These are phyloP conservation scores for Paracamarosporium sp. DNA, from an alignment of 2,329 filamentous ascomycete genomes.

Conservation along the genomic window DNA sequence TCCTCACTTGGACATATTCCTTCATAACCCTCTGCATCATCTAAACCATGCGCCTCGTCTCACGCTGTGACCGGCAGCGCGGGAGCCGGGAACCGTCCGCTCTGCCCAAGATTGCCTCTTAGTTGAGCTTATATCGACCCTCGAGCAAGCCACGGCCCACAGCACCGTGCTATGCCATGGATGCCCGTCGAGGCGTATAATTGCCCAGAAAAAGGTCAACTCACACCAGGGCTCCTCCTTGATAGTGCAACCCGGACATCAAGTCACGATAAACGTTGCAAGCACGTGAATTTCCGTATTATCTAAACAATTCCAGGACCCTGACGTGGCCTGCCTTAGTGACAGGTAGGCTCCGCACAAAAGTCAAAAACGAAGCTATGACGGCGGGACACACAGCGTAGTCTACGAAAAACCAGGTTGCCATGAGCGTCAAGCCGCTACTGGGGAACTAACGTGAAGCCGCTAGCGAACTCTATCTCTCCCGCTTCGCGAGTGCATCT, in stretches of 20 bases:
- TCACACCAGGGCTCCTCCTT: too few relatives aligned
- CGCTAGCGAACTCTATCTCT: conserved; percentile 1
- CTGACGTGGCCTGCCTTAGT: background rate
- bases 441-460: background rate
- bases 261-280: too few relatives aligned
- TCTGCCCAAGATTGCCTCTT: background rate
- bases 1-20: background rate
- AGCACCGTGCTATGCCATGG: background rate
- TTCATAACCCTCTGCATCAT: too few relatives aligned
- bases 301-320: background rate
- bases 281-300: too few relatives aligned
- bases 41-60: too few relatives aligned
- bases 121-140: background rate
- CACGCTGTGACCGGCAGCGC: background rate
- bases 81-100: background rate
- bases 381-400: background rate
- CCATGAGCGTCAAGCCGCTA: background rate
- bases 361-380: background rate
- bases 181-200: too few relatives aligned
- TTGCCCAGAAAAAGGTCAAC: too few relatives aligned
- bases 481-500: too few relatives aligned
- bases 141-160: background rate
- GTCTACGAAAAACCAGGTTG: conserved; percentile 1
- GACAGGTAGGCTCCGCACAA: background rate
- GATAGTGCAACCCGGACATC: too few relatives aligned